Base-by-base conservation (phyloP, 2,329 filamentous ascomycete genomes). In the Chrysosphaeria jannelii region DNA sequence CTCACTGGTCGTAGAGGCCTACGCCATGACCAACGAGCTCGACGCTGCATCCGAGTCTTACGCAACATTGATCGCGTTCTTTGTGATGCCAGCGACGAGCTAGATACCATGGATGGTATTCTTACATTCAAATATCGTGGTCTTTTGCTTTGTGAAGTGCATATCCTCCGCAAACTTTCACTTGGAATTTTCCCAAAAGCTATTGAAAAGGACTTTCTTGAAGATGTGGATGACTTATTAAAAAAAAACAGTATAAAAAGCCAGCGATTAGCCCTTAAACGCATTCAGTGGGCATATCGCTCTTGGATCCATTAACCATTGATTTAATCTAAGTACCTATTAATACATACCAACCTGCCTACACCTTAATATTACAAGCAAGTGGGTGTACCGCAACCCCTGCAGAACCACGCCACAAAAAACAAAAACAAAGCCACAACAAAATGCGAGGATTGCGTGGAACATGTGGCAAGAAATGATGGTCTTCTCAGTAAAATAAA, bases 51-150 rank as follows among this genome's bases (percentile, higher is more conserved):
- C 17, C 62, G 78, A 29, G 63, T 81, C 18, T 50, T 93, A 31
- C 65, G 79, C 30, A 89, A 85, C 40, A 75, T 90, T 32, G 75
- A 90, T 42, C 70, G 79, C 23, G 69, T 75, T 30, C 48, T 79
- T 22, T 63, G 60, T 8, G 57, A 62, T 31, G 64, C 68, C 4
- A 53, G 53, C 4, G 28, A 25, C 7, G 30, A 32, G 22, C 28
- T 31, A n/a, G 60, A 68, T 0, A 66, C 63, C 7, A 55, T 71
- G 28, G 69, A 67, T 36, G 74, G 54, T 22, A 57, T 81, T 30
- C 51, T 93, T 23, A 68, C 69, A 2, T 91, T 90, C 50, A 88
- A 81, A 43, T 78, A 93, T 34, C 76, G 90, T 35, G 85, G 85
- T 2, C 48, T 91, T 28, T 48, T 97, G 20, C 52, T 97, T 4